Evolutionary conservation across 2,329 filamentous ascomycete genomes (phyloP), one percentile per base, ranked within the genome.

Genomic region (Trichoderma arundinaceum): DNA sequence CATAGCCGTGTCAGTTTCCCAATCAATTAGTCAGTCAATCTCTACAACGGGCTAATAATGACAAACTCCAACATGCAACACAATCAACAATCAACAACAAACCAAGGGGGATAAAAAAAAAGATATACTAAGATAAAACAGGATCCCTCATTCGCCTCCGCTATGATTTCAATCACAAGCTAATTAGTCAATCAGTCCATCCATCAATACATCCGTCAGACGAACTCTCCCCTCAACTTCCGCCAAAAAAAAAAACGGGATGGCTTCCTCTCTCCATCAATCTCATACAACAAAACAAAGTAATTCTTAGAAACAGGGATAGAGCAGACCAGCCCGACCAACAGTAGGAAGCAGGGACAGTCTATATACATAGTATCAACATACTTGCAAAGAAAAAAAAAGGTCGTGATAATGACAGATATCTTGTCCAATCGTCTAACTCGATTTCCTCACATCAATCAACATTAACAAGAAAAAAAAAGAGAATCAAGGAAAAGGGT

Each of bases 71-170:
- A 41, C 15, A 52, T 52, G 41, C 46, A 48, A 51, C 32, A 39
- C 53, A 38, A 54, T 32, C 13, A 65, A 56, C 13, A 39, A 61
- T 33, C 43, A 51, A 54, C 57, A 32, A 33, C 15, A 46, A 15
- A 22, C 19, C 7, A 46, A 33, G 4, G 32, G 7, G 5, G 39
- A 49, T 51, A 33, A 65, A 60, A 49, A 67, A 56, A 60, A 12
- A 53, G 22, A 32, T 12, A 41, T 51, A 28, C 43, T 35, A 41
- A 39, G 19, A 60, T 46, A 68, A 66, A 65, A 52, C 33, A 68
- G 67, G 60, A 67, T 66, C 72, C 74, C 69, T 70, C 44, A 46
- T 76, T 76, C 74, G 72, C 74, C 73, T 75, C 72, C 73, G 73
- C 74, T 75, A 77, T 76, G 72, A 72, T 71, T 62, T 66, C 68